Base-by-base conservation (phyloP, 163 green algal genomes). In the Prototheca stagnorum region DNA sequence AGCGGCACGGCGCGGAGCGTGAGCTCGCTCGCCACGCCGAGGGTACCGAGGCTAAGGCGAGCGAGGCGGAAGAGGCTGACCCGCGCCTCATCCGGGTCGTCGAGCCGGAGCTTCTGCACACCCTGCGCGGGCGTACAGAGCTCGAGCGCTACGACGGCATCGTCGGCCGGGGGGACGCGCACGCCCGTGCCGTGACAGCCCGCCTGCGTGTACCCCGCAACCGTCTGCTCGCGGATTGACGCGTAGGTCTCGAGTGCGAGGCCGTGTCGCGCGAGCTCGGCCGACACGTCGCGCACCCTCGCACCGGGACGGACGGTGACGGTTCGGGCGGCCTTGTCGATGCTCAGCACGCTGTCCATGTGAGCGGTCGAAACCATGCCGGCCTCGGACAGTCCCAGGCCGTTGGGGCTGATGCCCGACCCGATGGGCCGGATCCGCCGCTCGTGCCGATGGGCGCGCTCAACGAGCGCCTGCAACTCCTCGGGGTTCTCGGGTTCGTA, bases 161-260 rank as follows among this genome's bases (percentile, higher is more conserved):
- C 79, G 49, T 98, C 89, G 15, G 93, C 81, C n/a, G 89, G 81
- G 0, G 89, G 86, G 23, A 98, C 78, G 19, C 4, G 34, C 0
- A 85, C 85, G 3, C 89, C 89, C 1, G 85, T 97, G 36, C 89
- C 89, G 64, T 98, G 89, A 11, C 80, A 82, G 22, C 76, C 72
- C 14, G 94, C 82, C 80, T 94, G 78, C 39, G 62, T 85, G 68
- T 92, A 90, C 21, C 82, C 84, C 3, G 78, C 84, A 2, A 96
- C 74, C 39, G 93, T 82, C 72, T 98, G 89, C 71, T 98, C 89
- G 19, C 77, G 63, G 31, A 98, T 93, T 47, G 67, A 87, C 0
- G 89, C 88, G 55, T 88, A 95, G 72, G 96, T 97, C 56, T 92
- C 68, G 39, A 98, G 77, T 15, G 77, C 90, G 7, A 97, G 75